A percentile compares a stretch with the other conserved stretches of the same genome.
phyloP scores from a whole-genome alignment of 108 stramenopile genomes.

The Chaetoceros muelleri region DNA sequence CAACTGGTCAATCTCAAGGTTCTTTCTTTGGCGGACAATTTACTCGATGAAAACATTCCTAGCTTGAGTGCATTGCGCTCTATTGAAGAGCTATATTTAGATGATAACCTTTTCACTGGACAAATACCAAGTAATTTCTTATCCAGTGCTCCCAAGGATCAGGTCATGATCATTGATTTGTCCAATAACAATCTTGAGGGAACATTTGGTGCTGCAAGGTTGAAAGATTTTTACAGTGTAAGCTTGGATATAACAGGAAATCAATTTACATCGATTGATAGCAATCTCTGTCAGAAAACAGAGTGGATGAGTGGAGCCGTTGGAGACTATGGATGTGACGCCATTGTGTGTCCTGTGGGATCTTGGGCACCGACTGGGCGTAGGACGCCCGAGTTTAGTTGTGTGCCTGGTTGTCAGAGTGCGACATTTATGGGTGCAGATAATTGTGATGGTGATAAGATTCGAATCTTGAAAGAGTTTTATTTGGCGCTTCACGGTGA shows the following conservation, averaged over 20 bases:
- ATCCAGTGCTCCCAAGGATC: conserved; percentile 1
- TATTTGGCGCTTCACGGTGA: conserved; percentile 24
- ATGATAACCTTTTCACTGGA: conserved; percentile 26
- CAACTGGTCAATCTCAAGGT: conserved; percentile 14
- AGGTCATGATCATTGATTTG: conserved; percentile 25
- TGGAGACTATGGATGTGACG: conserved; percentile 46
- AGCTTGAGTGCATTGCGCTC: conserved; percentile 12
- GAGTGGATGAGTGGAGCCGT: conserved; percentile 53
- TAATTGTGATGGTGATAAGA: conserved; percentile 8
- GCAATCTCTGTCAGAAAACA: conserved; percentile 11
- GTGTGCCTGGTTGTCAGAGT: conserved; percentile 1
- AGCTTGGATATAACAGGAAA: conserved; percentile 27
- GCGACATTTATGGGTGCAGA: neutral
- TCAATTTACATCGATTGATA: conserved; percentile 19
- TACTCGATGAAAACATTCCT: conserved; percentile 24
- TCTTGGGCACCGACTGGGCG: conserved; percentile 38
- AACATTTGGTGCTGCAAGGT: conserved; percentile 12
- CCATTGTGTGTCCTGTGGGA: conserved; percentile 61
- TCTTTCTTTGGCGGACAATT: conserved; percentile 11
- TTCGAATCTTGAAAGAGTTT: conserved; percentile 33
- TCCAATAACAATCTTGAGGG: conserved; percentile 21
- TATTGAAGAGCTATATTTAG: conserved; percentile 18
- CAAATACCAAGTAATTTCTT: conserved; percentile 25
- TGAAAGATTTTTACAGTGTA: conserved; percentile 17
- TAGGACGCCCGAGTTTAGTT: conserved; percentile 7